Conservation (phyloP, 176 grass and related monocot genomes). For the Ensete glaucum region DNA sequence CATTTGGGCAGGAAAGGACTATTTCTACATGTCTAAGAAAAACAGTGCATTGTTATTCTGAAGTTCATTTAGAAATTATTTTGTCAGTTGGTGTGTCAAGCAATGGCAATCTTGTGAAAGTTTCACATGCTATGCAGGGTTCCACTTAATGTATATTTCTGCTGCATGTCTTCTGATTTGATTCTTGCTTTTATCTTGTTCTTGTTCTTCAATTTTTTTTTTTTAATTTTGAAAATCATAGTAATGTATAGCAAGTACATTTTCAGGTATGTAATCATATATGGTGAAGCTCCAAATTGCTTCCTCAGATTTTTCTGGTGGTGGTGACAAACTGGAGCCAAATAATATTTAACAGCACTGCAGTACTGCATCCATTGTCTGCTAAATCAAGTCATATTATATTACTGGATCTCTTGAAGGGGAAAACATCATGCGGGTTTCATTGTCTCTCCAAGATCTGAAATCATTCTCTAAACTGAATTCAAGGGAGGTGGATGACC, state of each 20-base stretch:
- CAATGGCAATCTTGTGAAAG: background rate
- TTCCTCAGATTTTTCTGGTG: too few relatives aligned
- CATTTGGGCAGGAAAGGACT: background rate
- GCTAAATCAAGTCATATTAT: background rate
- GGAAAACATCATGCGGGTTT: slow-evolving; percentile 51
- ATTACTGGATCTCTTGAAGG: background rate
- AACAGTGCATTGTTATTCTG: background rate
- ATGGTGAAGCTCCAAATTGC: background rate
- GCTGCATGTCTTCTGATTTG: background rate
- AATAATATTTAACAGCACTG: background rate
- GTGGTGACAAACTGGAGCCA: background rate
- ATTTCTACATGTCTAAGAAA: background rate
- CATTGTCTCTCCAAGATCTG: slow-evolving; percentile 82
- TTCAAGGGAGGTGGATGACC: slow-evolving; percentile 39
- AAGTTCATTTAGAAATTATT: background rate
- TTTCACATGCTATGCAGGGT: background rate
- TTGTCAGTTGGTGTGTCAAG: background rate
- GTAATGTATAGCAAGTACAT: background rate
- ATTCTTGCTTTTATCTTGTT: background rate
- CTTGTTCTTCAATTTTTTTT: background rate
- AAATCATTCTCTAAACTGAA: slow-evolving; percentile 60
- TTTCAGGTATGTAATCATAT: slow-evolving; percentile 1
- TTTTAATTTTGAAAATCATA: background rate
- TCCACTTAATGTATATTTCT: background rate
- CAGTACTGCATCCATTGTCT: background rate